Evolutionary conservation across 148 eudicot species (phyloP).

Genomic region (Gaultheria prostrata): DNA sequence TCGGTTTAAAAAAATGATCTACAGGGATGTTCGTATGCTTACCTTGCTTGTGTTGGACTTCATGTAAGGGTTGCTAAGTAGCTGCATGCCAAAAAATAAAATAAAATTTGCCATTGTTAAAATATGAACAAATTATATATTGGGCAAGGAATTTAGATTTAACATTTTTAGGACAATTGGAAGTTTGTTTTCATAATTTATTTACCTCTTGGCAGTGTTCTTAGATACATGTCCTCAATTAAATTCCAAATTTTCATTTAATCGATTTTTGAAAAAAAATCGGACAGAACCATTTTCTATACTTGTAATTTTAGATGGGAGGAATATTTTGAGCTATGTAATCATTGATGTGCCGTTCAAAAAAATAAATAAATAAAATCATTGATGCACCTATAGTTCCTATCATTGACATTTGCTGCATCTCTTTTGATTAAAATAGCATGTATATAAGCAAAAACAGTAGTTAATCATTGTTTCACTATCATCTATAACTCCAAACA

Average conservation of each 20-base stretch:
- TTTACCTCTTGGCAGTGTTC: neutral
- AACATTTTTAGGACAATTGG: neutral
- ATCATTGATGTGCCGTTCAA: neutral
- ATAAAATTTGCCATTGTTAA: neutral
- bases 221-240: neutral
- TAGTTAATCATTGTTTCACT: neutral
- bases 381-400: neutral
- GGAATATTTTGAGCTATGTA: neutral
- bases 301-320: too few relatives aligned
- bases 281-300: too few relatives aligned
- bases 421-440: neutral
- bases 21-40: neutral
- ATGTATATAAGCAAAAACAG: neutral
- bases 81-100: constrained; percentile 12
- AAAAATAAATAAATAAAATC: too few relatives aligned
- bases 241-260: too few relatives aligned
- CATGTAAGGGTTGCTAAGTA: constrained; percentile 20
- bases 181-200: too few relatives aligned
- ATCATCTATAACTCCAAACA: too few relatives aligned
- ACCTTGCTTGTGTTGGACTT: constrained; percentile 18
- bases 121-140: neutral
- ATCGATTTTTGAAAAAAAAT: too few relatives aligned
- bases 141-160: neutral
- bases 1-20: neutral
- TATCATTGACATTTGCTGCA: neutral